Conservation (phyloP, 1,139 yeast genomes). For the Insectozyma bohioensis region DNA sequence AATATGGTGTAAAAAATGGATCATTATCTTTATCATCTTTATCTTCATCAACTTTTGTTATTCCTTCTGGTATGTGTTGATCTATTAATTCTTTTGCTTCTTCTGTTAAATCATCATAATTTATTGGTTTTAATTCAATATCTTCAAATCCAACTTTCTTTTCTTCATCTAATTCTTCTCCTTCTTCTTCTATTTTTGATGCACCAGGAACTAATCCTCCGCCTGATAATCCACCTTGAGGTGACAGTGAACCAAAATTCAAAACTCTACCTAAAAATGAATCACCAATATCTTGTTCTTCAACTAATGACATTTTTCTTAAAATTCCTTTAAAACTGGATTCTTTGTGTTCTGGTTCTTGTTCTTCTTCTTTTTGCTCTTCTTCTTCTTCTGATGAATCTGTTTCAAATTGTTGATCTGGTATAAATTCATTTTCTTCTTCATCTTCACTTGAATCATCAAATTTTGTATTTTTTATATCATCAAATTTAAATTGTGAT, state of each 20-base stretch:
- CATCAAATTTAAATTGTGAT: slow-evolving; percentile 13
- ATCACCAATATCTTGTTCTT: slow-evolving; percentile 28
- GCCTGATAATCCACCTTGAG: slow-evolving; percentile 31
- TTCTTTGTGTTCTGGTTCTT: not conserved
- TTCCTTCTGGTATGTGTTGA: slow-evolving; percentile 33
- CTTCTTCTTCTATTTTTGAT: slow-evolving; percentile 18
- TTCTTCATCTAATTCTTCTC: slow-evolving; percentile 22
- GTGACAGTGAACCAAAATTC: slow-evolving; percentile 18
- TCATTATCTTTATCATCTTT: slow-evolving; percentile 9
- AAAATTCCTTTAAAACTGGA: slow-evolving; percentile 29
- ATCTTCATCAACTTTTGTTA: slow-evolving; percentile 10
- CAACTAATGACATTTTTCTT: slow-evolving; percentile 37
- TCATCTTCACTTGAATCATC: slow-evolving; percentile 4
- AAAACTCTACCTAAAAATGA: slow-evolving; percentile 42
- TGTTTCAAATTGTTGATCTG: not conserved
- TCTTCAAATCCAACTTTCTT: slow-evolving; percentile 18
- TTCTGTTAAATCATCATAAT: slow-evolving; percentile 35
- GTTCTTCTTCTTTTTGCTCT: slow-evolving; percentile 1
- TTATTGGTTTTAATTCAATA: slow-evolving; percentile 37
- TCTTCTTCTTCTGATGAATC: not conserved
- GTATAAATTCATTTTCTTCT: not conserved
- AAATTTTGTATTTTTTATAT: slow-evolving; percentile 3
- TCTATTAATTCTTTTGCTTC: slow-evolving; percentile 44
- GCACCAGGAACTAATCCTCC: slow-evolving; percentile 50
- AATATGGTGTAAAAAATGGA: slow-evolving; percentile 44